Evolutionary conservation across 257 asterid genomes (phyloP).

Genomic region (Lycium ferocissimum): DNA sequence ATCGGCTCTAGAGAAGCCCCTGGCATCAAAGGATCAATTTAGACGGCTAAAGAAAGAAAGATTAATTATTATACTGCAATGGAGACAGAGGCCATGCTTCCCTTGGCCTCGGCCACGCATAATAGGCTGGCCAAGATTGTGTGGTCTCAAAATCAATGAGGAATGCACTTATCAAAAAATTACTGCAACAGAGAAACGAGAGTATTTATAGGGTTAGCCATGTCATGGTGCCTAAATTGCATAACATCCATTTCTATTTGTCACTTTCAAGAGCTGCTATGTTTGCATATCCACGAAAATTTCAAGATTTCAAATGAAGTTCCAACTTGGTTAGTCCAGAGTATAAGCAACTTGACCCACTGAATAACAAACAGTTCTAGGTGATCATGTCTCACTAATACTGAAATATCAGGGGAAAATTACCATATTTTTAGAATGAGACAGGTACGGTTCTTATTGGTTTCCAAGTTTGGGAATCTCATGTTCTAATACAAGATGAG

Average conservation of each 20-base stretch:
- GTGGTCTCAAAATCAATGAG: neutral
- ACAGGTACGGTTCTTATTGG: slow-evolving; percentile 6
- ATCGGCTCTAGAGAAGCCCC: slow-evolving; percentile 18
- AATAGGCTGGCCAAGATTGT: slow-evolving; percentile 10
- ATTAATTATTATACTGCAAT: slow-evolving; percentile 1
- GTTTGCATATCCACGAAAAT: slow-evolving; percentile 2
- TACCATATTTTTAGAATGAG: neutral
- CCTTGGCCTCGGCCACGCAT: neutral
- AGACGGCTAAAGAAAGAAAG: slow-evolving; percentile 1
- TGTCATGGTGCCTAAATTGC: neutral
- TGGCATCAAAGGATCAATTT: neutral
- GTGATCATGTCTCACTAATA: slow-evolving; percentile 6
- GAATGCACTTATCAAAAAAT: neutral
- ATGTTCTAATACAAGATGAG: slow-evolving; percentile 15
- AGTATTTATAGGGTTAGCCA: neutral
- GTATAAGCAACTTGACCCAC: slow-evolving; percentile 21
- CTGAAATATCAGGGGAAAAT: neutral
- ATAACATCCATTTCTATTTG: neutral
- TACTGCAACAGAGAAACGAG: neutral
- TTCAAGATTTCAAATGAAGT: slow-evolving; percentile 2
- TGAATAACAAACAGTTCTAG: neutral
- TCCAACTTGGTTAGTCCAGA: slow-evolving; percentile 13
- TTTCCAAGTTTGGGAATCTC: slow-evolving; percentile 16
- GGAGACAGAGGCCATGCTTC: neutral
- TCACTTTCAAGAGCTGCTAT: slow-evolving; percentile 17